These are phyloP conservation scores for Russula sp. DNA, from an alignment of 768 basidiomycete species.

Conservation along the genomic window DNA sequence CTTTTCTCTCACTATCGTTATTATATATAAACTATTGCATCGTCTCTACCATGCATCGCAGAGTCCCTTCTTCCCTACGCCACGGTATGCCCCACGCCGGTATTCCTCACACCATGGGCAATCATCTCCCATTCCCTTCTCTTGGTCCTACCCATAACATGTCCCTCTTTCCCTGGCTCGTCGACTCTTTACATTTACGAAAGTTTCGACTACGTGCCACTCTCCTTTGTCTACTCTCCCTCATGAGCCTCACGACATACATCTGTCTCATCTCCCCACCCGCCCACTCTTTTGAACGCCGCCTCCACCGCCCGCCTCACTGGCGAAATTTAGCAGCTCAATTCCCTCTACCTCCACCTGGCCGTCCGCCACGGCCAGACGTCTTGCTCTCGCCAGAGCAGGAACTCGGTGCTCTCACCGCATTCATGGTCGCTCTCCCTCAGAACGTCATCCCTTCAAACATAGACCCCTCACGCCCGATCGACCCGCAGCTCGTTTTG, in stretches of 20 bases:
- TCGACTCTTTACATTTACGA: constrained; percentile 24
- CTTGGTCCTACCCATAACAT: neutral
- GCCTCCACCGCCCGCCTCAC: neutral
- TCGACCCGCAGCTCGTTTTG: constrained; percentile 78
- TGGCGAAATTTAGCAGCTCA: constrained; percentile 23
- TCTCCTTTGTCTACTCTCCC: constrained; percentile 27
- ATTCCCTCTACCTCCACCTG: constrained; percentile 16
- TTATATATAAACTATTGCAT: constrained; percentile 12
- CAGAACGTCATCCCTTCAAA: constrained; percentile 69
- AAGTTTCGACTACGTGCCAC: constrained; percentile 27
- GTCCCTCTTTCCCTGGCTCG: constrained; percentile 9
- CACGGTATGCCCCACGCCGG: constrained; percentile 18
- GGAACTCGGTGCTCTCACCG: constrained; percentile 72
- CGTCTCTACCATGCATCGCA: constrained; percentile 25
- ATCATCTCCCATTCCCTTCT: neutral
- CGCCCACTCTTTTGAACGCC: neutral
- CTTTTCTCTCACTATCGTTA: constrained; percentile 17
- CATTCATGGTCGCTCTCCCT: constrained; percentile 69
- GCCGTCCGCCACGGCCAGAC: constrained; percentile 37
- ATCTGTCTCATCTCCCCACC: constrained; percentile 28
- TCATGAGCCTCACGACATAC: constrained; percentile 21
- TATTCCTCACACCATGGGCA: constrained; percentile 9
- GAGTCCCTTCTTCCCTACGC: constrained; percentile 26
- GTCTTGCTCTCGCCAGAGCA: constrained; percentile 51
- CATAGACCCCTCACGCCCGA: constrained; percentile 59